Evolutionary conservation across 371 early-diverging fungal genomes (phyloP).

Genomic region (Circinella minor): DNA sequence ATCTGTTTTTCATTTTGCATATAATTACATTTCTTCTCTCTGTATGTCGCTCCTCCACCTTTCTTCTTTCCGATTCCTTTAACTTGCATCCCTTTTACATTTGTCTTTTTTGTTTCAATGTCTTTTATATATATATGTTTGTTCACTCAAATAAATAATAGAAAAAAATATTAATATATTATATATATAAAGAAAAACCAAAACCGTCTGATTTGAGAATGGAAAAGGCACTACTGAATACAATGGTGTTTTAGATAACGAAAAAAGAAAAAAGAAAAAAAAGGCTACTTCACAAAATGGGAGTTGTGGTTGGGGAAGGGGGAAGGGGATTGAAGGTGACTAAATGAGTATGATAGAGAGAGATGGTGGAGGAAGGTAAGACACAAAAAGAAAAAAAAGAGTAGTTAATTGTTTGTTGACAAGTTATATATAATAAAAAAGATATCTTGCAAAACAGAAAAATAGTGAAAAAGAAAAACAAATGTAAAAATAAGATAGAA

Average conservation of each 20-base stretch:
- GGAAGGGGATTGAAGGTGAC: not conserved
- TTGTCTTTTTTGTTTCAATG: not conserved
- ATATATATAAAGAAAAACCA: not conserved
- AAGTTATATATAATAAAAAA: slow-evolving; percentile 7
- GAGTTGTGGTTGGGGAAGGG: not conserved
- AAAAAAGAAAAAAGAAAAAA: not conserved
- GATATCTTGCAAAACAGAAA: not conserved
- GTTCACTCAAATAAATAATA: slow-evolving; percentile 1
- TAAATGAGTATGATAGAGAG: not conserved
- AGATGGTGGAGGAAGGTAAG: not conserved
- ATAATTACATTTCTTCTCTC: not conserved
- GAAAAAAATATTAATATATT: slow-evolving; percentile 11
- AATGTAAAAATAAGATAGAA: not conserved
- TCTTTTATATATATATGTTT: not conserved
- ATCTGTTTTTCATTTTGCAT: not conserved
- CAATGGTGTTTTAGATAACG: slow-evolving; percentile 7
- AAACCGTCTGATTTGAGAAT: slow-evolving; percentile 2
- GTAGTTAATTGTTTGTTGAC: not conserved
- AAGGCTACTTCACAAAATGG: slow-evolving; percentile 15
- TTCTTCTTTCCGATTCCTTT: not conserved
- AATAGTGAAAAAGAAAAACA: not conserved
- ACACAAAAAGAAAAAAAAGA: not conserved
- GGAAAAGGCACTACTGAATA: slow-evolving; percentile 15
- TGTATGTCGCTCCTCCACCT: no score
- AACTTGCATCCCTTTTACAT: not conserved